phyloP scores from a whole-genome alignment of 305 asterid genomes.

The Striga hermonthica region DNA sequence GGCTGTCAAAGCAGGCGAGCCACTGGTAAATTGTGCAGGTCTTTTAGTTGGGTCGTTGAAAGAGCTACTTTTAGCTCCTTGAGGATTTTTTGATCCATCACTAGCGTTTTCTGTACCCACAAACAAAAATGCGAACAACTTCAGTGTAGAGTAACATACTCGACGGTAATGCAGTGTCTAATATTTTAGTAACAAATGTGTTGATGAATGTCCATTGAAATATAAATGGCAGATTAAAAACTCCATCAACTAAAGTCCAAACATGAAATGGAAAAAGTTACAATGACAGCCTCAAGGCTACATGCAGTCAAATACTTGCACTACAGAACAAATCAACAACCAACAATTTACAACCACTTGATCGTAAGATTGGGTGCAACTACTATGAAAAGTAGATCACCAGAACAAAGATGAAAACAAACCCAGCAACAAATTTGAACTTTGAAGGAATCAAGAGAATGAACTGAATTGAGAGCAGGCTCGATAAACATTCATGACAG shows the following conservation, averaged over 20 bases:
- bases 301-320: conserved; percentile 11
- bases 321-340: conserved; percentile 13
- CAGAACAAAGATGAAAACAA: conserved; percentile 15
- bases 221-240: not conserved
- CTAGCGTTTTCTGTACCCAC: conserved; percentile 44
- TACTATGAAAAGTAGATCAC: not conserved
- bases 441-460: not conserved
- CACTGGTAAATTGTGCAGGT: conserved; percentile 34
- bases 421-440: not conserved
- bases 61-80: conserved; percentile 37
- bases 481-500: not conserved
- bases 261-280: conserved; percentile 3
- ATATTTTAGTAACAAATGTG: conserved; percentile 5
- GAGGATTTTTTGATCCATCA: conserved; percentile 44
- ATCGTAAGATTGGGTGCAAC: not conserved
- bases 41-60: conserved; percentile 32
- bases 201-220: conserved; percentile 5
- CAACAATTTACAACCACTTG: not conserved
- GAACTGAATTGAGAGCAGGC: not conserved
- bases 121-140: not conserved
- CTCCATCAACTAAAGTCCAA: conserved; percentile 16
- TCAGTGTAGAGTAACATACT: no score
- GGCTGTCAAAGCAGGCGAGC: conserved; percentile 39
- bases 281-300: conserved; percentile 14
- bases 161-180: not conserved